Evolutionary conservation across 2,329 filamentous ascomycete genomes (phyloP), one percentile per base, ranked within the genome.

Genomic region (Aspergillus pseudonomiae): DNA sequence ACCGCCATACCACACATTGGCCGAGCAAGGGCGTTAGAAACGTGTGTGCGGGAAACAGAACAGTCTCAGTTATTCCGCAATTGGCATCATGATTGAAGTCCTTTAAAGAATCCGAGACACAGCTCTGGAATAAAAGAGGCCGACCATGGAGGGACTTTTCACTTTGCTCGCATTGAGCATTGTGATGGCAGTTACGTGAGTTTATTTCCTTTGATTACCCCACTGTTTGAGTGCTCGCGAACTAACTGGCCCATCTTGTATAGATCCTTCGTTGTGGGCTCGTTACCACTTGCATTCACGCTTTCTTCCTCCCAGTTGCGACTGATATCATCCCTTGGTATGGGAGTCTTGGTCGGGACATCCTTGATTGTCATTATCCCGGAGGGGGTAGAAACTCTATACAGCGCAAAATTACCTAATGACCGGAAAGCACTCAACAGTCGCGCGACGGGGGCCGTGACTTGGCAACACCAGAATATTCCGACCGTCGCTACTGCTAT

Each of bases 311-410:
- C 93, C 50, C 93, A 97, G 78, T 83, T 98, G 62, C 90, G 94
- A 74, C 83, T 97, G 57, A 91, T 98, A 75, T 96, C 94, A 26
- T 94, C 93, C 62, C 87, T 98, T 75, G 95, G 95, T 59, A 93
- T 97, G 78, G 95, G 95, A 52, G 91, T 99, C 58, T 84, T 99
- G 10, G 94, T 99, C 19, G 95, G 95, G 41, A 98, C 95, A 32
- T 94, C 94, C 1, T 85, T 99, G 68, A 94, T 98, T 68, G 93
- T 99, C 36, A 98, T 99, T 74, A 97, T 99, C 72, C 95, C 95
- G 0, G 95, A 99, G 78, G 95, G 95, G 43, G 90, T 98, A 64
- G 94, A 97, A 75, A 94, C 95, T 3, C 85, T 97, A 62, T 92
- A 95, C 70, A 88, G 81, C 69, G 84, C 86, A 43, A 79, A 73